Base-by-base conservation (phyloP, 2,329 filamentous ascomycete genomes). In the Beauveria rudraprayagi region DNA sequence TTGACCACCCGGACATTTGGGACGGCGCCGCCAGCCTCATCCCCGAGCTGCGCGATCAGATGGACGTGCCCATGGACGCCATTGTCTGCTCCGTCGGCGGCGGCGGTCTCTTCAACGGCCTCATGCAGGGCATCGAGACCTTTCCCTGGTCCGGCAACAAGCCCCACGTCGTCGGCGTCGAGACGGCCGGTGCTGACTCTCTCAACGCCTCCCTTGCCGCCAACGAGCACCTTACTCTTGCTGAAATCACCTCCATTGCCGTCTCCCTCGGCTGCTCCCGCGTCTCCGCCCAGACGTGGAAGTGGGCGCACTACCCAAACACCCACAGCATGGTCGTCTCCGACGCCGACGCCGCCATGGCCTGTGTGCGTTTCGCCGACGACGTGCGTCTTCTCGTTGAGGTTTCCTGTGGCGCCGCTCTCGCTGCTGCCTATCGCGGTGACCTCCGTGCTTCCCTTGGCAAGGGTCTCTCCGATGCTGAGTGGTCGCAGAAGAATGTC, bases 381-480 rank as follows among this genome's bases (percentile, higher is more conserved):
- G 91, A 96, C 63, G 90, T 92, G 67, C 78, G 89, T 28, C 76
- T 93, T 61, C 77, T 96, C 61, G 90, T 96, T 3, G 93, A 97
- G 76, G 78, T 88, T 41, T 86, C 92, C 0, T 97, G 93, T 71
- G 92, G 92, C 1, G 91, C 93, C 6, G 89, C 88, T 57, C 75
- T 96, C 14, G 90, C 88, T 1, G 72, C 84, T 3, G 85, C 80
- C 62, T 91, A 91, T 68, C 83, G 83, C 46, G 85, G 82, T 0
- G 73, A 82, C 46, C 70, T 95, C 68, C 81, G 86, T 68, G 78
- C 80, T 66, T 75, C 84, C 10, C 75, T 92, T 0, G 83, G 87
- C 0, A 67, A 73, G 53, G 77, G 73, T 0, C 56, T 83, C 56
- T 72, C 73, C 1, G 82, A 84, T 37, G 80, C 81, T 40, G 80